These are phyloP conservation scores for Vanilla planifolia DNA, from an alignment of 106 monocot species.

Conservation along the genomic window DNA sequence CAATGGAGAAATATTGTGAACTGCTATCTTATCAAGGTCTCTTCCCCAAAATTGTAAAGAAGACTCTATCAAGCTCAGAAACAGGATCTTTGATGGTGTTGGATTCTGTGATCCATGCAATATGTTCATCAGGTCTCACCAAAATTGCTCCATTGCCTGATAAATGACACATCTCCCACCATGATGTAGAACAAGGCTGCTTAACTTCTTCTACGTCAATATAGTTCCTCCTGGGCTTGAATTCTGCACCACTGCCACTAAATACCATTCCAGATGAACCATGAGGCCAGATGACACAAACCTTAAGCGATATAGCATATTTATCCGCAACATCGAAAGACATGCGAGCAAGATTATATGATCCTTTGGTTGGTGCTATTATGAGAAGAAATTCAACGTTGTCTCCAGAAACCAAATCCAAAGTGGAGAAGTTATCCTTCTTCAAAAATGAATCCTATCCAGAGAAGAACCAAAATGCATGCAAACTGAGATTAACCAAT, in stretches of 20 bases:
- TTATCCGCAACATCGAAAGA: slow-evolving; percentile 38
- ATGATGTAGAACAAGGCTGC: slow-evolving; percentile 28
- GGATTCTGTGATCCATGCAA: slow-evolving; percentile 67
- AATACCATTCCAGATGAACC: slow-evolving; percentile 23
- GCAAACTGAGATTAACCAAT: too few species aligned
- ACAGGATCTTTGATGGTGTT: slow-evolving; percentile 16
- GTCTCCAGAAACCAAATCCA: slow-evolving; percentile 73
- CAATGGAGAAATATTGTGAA: too few species aligned
- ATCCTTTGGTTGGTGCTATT: slow-evolving; percentile 69
- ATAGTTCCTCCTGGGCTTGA: slow-evolving; percentile 46
- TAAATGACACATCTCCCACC: slow-evolving; percentile 83
- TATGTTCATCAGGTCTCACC: slow-evolving; percentile 95
- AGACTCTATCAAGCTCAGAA: slow-evolving; percentile 41
- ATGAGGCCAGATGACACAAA: slow-evolving; percentile 79
- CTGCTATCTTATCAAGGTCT: background rate
- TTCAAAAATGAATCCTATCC: slow-evolving; percentile 1
- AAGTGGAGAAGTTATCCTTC: slow-evolving; percentile 65
- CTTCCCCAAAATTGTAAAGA: slow-evolving; percentile 30
- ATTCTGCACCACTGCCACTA: slow-evolving; percentile 16
- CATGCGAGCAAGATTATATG: slow-evolving; percentile 62
- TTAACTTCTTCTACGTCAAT: slow-evolving; percentile 69
- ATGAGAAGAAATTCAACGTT: slow-evolving; percentile 84
- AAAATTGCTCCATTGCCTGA: slow-evolving; percentile 52
- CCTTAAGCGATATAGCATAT: slow-evolving; percentile 36
- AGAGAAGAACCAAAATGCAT: too few species aligned